These are phyloP conservation scores for Moesziomyces sp. DNA, from an alignment of 1,284 basidiomycete species.

Conservation along the genomic window DNA sequence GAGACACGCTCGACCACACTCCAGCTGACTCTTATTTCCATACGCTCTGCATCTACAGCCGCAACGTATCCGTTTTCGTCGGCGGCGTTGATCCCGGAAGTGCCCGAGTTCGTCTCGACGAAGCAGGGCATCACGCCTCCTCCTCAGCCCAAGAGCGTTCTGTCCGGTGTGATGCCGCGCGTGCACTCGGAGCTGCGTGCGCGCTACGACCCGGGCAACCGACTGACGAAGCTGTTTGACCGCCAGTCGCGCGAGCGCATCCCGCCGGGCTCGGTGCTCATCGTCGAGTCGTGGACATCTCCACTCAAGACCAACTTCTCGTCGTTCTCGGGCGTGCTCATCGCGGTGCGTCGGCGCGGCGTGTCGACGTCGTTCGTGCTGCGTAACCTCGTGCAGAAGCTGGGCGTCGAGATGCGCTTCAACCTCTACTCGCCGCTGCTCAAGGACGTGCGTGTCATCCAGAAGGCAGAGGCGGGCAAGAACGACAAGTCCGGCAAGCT, in stretches of 20 bases:
- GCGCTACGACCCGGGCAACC: conserved; percentile 56
- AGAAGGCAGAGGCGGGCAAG: conserved; percentile 60
- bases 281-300: conserved; percentile 63
- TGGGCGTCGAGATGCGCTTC: conserved; percentile 67
- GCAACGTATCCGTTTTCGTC: conserved; percentile 51
- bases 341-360: conserved; percentile 62
- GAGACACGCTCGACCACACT: background rate
- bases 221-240: conserved; percentile 61
- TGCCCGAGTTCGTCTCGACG: conserved; percentile 36
- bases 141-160: conserved; percentile 40
- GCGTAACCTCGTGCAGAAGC: conserved; percentile 63
- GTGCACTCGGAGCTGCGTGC: conserved; percentile 55
- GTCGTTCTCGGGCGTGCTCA: conserved; percentile 63
- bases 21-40: background rate
- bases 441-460: conserved; percentile 63
- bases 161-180: conserved; percentile 55
- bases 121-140: conserved; percentile 39
- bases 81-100: conserved; percentile 42
- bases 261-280: conserved; percentile 63
- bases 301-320: conserved; percentile 55
- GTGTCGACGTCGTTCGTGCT: conserved; percentile 63
- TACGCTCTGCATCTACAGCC: conserved; percentile 11
- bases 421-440: conserved; percentile 63
- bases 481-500: conserved; percentile 51
- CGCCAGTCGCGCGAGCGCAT: conserved; percentile 54